Conservation (phyloP, 306 rosid species). For the Dalbergia oliveri region DNA sequence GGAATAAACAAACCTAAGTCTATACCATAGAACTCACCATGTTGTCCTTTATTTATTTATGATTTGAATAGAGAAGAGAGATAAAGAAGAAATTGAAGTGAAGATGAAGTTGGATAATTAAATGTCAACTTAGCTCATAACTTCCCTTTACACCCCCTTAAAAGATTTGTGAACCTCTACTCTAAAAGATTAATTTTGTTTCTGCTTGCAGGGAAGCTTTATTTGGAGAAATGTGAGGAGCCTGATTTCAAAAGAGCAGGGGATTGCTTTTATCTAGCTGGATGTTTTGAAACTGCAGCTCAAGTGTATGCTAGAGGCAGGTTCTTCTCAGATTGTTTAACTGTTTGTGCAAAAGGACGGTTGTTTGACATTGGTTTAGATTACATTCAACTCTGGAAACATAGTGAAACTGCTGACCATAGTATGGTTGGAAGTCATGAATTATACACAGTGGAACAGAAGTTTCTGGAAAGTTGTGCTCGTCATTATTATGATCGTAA, state of each 20-base stretch:
- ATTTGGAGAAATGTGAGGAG: slow-evolving; percentile 57
- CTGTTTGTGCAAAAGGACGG: slow-evolving; percentile 53
- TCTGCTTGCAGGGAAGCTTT: slow-evolving; percentile 56
- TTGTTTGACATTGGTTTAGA: slow-evolving; percentile 59
- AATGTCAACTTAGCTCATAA: too few species aligned
- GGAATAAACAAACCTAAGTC: too few species aligned
- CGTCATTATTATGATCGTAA: slow-evolving; percentile 49
- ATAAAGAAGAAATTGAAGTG: too few species aligned
- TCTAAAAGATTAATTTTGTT: neutral
- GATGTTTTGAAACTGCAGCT: slow-evolving; percentile 55
- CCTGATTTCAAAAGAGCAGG: slow-evolving; percentile 59
- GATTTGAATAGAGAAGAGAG: too few species aligned
- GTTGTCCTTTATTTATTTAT: too few species aligned
- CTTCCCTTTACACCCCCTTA: too few species aligned
- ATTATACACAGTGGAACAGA: slow-evolving; percentile 51
- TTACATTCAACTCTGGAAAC: slow-evolving; percentile 59
- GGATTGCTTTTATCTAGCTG: slow-evolving; percentile 61
- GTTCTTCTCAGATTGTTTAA: slow-evolving; percentile 57
- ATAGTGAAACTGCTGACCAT: slow-evolving; percentile 34
- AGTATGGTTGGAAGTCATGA: slow-evolving; percentile 22
- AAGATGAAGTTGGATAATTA: too few species aligned
- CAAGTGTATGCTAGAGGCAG: slow-evolving; percentile 60
- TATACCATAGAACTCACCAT: too few species aligned
- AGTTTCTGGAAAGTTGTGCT: slow-evolving; percentile 62
- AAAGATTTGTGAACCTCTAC: neutral